Evolutionary conservation across 2,329 filamentous ascomycete species (phyloP).

Genomic region (Cladorrhinum sp.): DNA sequence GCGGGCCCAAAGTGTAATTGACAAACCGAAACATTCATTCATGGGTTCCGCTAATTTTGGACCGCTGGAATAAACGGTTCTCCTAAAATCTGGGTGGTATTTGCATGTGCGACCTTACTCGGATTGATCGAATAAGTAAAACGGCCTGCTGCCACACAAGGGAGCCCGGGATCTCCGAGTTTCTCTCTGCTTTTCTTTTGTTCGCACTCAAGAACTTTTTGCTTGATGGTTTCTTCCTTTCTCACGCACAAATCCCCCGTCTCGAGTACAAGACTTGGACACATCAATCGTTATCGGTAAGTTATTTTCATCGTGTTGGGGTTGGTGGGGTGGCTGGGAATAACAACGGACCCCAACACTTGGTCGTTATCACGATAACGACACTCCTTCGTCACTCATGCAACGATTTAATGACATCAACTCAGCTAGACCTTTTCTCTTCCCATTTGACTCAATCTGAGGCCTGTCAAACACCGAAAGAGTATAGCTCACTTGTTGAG

Average conservation of each 20-base stretch:
- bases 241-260: too few species aligned
- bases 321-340: neutral
- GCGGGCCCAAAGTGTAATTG: neutral
- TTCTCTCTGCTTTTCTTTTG: neutral
- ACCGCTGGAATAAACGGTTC: neutral
- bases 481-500: neutral
- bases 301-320: neutral
- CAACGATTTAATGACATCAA: neutral
- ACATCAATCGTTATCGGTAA: neutral
- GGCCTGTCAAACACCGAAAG: neutral
- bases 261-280: neutral
- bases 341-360: neutral
- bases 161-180: neutral
- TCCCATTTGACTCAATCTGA: neutral
- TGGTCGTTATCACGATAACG: neutral
- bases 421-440: too few species aligned
- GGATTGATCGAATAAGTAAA: neutral
- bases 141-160: neutral
- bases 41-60: neutral
- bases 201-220: neutral
- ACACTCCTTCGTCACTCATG: neutral
- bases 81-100: neutral
- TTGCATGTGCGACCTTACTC: neutral
- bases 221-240: too few species aligned
- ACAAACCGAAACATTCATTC: neutral